Base-by-base conservation (phyloP, 2,329 filamentous ascomycete species). In the Ophiostoma sp. region DNA sequence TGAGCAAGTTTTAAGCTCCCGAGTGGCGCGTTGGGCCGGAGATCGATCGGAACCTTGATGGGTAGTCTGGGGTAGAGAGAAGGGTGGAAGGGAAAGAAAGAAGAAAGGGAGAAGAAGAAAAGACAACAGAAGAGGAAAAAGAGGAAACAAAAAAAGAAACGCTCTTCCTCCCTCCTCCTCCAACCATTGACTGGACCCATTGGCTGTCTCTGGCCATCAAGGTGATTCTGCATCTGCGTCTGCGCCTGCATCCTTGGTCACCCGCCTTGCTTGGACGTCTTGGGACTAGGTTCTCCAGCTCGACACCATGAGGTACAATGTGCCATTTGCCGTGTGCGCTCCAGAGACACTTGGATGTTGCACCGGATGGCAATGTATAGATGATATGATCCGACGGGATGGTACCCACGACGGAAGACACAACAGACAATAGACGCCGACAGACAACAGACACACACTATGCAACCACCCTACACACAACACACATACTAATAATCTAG, bases 401-500 rank as follows among this genome's bases (percentile, higher is more conserved):
- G 39, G 27, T 31, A 31, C 39, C 10, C 10, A 11, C 39, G 39
- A 57, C 52, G 23, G 11, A 10, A 11, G n/a, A 27, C 15, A 57
- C 8, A 8, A 10, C 17, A 57, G 11, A 11, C 0, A 57, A 13
- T 27, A 13, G 52, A 27, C 44, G 5, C 7, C 17, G 44, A n/a
- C 8, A 48, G 39, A 35, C 31, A 33, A n/a, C 62, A 48, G 41
- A 0, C 44, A 48, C 6, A 48, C 10, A 3, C 68, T 15, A 15
- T 2, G 52, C 35, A 35, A 36, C 23, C 23, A 35, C 15, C 20
- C 7, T 17, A 48, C 27, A 23, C 20, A 41, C 7, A 20, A 31
- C n/a, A 48, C 27, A 23, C 27, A 31, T 36, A 44, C 68, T 69
- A 60, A 69, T n/a, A 39, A 33, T 27, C 33, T 79, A 98, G 95